A percentile compares a stretch with the other conserved stretches of the same genome.
Conservation (phyloP, 371 early-diverging fungal species). For the Nematocida ironsii region DNA sequence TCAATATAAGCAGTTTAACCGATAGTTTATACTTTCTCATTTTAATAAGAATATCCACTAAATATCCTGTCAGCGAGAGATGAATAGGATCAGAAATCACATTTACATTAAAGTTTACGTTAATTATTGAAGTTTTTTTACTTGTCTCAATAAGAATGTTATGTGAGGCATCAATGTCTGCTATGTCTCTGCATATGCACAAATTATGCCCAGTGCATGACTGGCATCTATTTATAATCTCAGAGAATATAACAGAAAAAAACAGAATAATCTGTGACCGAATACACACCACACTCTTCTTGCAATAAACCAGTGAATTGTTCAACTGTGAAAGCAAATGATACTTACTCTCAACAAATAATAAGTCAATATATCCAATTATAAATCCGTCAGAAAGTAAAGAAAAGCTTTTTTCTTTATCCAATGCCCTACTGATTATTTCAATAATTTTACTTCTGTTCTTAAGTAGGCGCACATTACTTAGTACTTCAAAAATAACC, state of each 20-base stretch:
- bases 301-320: slow-evolving; percentile 33
- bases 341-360: slow-evolving; percentile 34
- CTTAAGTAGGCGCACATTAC: slow-evolving; percentile 34
- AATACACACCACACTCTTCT: not conserved
- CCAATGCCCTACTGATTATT: not conserved
- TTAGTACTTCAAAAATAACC: slow-evolving; percentile 47
- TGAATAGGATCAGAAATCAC: slow-evolving; percentile 18
- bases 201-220: not conserved
- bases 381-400: slow-evolving; percentile 11
- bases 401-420: slow-evolving; percentile 23
- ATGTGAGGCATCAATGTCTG: slow-evolving; percentile 13
- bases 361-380: slow-evolving; percentile 44
- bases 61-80: slow-evolving; percentile 27
- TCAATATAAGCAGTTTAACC: not conserved
- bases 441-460: slow-evolving; percentile 41
- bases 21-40: slow-evolving; percentile 39
- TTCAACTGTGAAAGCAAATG: slow-evolving; percentile 10
- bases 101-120: not conserved
- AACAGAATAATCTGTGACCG: slow-evolving; percentile 35
- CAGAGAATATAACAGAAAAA: slow-evolving; percentile 28
- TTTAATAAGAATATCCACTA: slow-evolving; percentile 36
- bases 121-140: slow-evolving; percentile 39
- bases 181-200: slow-evolving; percentile 39
- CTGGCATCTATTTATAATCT: slow-evolving; percentile 15
- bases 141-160: slow-evolving; percentile 29